Evolutionary conservation across 176 grass and related monocot species (phyloP).

Genomic region (Poa annua): DNA sequence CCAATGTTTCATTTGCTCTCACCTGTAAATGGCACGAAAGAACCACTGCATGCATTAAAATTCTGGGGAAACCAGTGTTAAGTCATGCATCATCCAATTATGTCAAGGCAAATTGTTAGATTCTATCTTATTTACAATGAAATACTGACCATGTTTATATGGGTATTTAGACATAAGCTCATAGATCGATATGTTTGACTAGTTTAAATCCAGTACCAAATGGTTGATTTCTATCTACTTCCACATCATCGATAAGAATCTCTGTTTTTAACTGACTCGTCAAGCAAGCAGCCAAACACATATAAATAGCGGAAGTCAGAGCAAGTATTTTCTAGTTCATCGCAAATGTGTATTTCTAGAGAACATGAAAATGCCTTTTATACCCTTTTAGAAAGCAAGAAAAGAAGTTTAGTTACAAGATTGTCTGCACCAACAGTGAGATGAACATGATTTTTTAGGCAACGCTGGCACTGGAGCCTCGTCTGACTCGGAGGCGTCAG

Average conservation of each 20-base stretch:
- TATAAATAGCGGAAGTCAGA: not conserved
- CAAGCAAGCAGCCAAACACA: not conserved
- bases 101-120: conserved; percentile 13
- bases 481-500: not conserved
- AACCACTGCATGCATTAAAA: not conserved
- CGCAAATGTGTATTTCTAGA: not conserved
- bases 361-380: not conserved
- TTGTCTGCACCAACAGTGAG: not conserved
- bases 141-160: not conserved
- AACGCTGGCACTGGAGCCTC: not conserved
- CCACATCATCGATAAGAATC: not conserved
- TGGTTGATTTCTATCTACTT: not conserved
- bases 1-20: not conserved
- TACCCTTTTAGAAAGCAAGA: not conserved
- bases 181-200: not conserved
- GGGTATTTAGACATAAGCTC: conserved; percentile 22
- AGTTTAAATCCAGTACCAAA: not conserved
- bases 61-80: not conserved
- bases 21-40: not conserved
- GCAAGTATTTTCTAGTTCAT: not conserved
- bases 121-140: conserved; percentile 6
- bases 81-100: not conserved
- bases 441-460: not conserved
- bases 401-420: not conserved
- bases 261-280: not conserved